A percentile compares a stretch with the other conserved stretches of the same genome.
Conservation (phyloP, 108 stramenopile species). For the Fistulifera solaris region DNA sequence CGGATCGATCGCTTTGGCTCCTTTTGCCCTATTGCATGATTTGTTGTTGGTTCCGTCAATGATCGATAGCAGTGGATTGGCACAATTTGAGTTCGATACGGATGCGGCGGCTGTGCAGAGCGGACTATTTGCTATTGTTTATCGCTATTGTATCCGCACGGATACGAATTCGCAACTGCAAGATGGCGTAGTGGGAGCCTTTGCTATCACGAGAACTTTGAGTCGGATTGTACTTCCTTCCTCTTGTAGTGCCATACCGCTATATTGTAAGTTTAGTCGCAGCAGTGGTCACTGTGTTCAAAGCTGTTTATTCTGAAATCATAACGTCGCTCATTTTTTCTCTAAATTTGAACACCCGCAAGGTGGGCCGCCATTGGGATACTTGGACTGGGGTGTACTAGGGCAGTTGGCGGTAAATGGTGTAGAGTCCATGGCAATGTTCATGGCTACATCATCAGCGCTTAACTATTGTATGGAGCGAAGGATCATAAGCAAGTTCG, state of each 20-base stretch:
- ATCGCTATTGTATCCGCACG: conserved; percentile 58
- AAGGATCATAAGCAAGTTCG: conserved; percentile 39
- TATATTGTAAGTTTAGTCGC: conserved; percentile 38
- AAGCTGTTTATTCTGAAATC: neutral
- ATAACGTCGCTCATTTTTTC: neutral
- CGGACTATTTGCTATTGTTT: conserved; percentile 75
- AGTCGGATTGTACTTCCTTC: conserved; percentile 35
- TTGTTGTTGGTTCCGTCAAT: neutral
- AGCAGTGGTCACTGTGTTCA: neutral
- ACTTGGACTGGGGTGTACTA: conserved; percentile 68
- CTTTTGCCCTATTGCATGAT: conserved; percentile 44
- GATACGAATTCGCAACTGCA: conserved; percentile 61
- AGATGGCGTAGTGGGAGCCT: conserved; percentile 67
- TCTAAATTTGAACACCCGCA: neutral
- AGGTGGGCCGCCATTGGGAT: conserved; percentile 61
- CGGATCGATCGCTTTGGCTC: conserved; percentile 51
- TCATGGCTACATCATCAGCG: conserved; percentile 55
- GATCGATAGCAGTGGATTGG: conserved; percentile 13
- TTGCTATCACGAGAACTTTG: conserved; percentile 60
- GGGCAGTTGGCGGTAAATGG: conserved; percentile 47
- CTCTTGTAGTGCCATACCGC: conserved; percentile 49
- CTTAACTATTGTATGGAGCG: conserved; percentile 46
- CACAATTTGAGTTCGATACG: conserved; percentile 73
- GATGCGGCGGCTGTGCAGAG: conserved; percentile 55
- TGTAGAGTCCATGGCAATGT: conserved; percentile 48